Base-by-base conservation (phyloP, 139 green algal species). In the Desmodesmus armatus region DNA sequence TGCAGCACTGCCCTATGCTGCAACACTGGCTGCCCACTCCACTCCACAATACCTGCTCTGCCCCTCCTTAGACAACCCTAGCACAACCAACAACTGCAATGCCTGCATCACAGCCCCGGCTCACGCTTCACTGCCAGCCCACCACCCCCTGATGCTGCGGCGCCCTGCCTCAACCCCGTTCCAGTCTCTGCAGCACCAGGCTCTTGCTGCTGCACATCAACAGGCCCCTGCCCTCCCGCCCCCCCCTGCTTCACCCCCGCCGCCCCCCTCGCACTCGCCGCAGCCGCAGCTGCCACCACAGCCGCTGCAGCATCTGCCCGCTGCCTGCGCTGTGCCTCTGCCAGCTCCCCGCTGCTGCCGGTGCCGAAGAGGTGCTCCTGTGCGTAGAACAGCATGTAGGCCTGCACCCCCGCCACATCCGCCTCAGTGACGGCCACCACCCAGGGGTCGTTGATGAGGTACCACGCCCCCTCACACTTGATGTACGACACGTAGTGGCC, bases 361-460 rank as follows among this genome's bases (percentile, higher is more conserved):
- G 55, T 78, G 3, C 55, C 82, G 47, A 63, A 81, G 3, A 75
- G 44, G 37, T 65, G 60, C 5, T 69, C 29, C 70, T 85, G 81
- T 58, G 78, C 71, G 84, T 98, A 98, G 84, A 95, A 98, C 37
- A 98, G 88, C 93, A 98, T 92, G 93, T 98, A 98, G 23, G 93
- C 95, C 90, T 98, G 94, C 60, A 85, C 88, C 19, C 43, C 62
- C 31, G 75, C 85, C 43, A 98, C 96, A 29, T 88, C 89, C 23
- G 82, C 85, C 84, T 96, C 94, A 3, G 84, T 62, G 25, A 94
- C 95, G 41, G 72, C 66, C 37, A 76, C 89, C 23, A 98, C 93
- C 89, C 91, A 96, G 0, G 90, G 90, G 69, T 98, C 96, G 69
- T 98, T 95, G 76, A 93, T 97, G 6, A 90, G 87, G 88, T 94